Conservation (phyloP, 768 basidiomycete species). For the Kwoniella sp. region DNA sequence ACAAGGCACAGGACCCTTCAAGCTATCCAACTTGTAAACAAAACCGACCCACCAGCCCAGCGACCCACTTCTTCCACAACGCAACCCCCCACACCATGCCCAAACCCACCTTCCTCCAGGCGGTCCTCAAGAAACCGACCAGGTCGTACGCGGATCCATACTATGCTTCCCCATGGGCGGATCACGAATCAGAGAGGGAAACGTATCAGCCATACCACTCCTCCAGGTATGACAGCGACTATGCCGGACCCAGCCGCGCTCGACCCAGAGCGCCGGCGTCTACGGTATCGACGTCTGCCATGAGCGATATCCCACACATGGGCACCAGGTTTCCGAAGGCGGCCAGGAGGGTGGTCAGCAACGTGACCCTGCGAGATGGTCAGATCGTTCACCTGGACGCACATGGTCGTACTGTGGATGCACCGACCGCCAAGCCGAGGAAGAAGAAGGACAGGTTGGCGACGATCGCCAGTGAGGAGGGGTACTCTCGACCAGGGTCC, state of each 20-base stretch:
- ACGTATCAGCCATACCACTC: background rate
- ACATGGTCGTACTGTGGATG: background rate
- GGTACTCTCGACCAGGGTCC: background rate
- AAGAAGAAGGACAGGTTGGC: background rate
- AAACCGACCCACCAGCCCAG: no score
- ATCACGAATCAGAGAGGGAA: constrained; percentile 7
- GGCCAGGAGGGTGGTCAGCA: constrained; percentile 22
- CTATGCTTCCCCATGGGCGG: constrained; percentile 36
- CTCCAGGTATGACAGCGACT: constrained; percentile 13
- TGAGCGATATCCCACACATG: constrained; percentile 2
- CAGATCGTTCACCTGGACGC: constrained; percentile 2
- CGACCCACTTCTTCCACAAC: no score
- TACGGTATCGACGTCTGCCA: constrained; percentile 6
- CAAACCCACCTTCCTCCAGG: constrained; percentile 41
- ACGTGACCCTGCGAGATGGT: constrained; percentile 23
- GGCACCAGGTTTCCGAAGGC: constrained; percentile 35
- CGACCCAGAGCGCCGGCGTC: constrained; percentile 2
- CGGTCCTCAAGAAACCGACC: constrained; percentile 40
- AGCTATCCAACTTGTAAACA: no score
- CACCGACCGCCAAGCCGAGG: constrained; percentile 1
- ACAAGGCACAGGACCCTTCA: no score
- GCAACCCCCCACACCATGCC: no score
- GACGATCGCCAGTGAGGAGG: constrained; percentile 1
- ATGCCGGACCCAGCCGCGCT: constrained; percentile 21
- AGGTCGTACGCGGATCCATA: constrained; percentile 39